Evolutionary conservation across 306 rosid genomes (phyloP).

Genomic region (Calophaca sinica): DNA sequence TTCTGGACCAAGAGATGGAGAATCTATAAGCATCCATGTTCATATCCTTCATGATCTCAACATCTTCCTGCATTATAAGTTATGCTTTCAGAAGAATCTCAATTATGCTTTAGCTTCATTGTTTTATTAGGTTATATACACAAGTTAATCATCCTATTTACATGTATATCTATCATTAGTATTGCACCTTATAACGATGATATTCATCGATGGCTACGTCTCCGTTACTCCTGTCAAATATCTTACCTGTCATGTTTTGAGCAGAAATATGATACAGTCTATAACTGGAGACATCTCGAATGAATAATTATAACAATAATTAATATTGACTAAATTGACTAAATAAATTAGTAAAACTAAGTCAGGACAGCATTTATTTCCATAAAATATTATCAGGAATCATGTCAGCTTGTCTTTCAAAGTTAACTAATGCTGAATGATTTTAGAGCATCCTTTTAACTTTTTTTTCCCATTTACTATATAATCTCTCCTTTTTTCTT

Average conservation of each 20-base stretch:
- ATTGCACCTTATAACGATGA: constrained; percentile 58
- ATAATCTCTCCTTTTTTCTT: background rate
- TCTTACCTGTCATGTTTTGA: constrained; percentile 46
- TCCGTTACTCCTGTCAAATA: constrained; percentile 57
- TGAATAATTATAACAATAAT: background rate
- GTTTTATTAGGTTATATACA: background rate
- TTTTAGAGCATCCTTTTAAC: background rate
- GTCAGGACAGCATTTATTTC: background rate
- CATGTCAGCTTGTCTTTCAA: background rate
- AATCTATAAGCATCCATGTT: constrained; percentile 67
- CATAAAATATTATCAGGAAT: background rate
- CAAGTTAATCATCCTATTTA: background rate
- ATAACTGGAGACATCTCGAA: background rate
- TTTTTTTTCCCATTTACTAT: too few relatives aligned
- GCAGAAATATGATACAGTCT: background rate
- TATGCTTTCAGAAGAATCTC: background rate
- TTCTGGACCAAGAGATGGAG: constrained; percentile 78
- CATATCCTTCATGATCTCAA: constrained; percentile 62
- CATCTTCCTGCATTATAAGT: constrained; percentile 60
- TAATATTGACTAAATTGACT: background rate
- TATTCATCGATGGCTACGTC: constrained; percentile 56
- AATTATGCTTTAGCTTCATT: background rate
- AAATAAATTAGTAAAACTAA: background rate
- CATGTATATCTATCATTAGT: background rate
- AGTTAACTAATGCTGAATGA: background rate